phyloP scores from a whole-genome alignment of 441 rosid genomes.

The Adansonia gregorii region DNA sequence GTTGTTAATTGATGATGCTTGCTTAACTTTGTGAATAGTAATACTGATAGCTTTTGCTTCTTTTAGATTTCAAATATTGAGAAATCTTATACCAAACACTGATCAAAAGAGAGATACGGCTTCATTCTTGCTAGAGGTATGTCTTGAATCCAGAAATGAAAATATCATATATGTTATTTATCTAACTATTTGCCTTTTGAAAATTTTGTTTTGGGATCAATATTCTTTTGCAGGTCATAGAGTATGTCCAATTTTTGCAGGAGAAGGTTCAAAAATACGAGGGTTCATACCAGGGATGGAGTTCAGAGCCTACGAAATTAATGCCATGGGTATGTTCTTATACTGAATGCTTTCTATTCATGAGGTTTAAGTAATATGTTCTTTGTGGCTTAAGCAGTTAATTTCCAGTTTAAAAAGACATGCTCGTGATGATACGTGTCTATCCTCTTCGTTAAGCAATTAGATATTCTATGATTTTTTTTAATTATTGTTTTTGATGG shows the following conservation, averaged over 20 bases:
- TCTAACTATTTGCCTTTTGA: not conserved
- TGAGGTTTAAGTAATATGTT: not conserved
- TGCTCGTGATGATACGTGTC: not conserved
- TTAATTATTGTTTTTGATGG: not conserved
- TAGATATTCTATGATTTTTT: not conserved
- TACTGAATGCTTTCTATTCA: not conserved
- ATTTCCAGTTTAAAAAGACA: not conserved
- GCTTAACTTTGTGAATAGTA: not conserved
- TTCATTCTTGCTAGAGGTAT: conserved; percentile 71
- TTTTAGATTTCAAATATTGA: conserved; percentile 70
- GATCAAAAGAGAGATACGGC: conserved; percentile 76
- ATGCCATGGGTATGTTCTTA: conserved; percentile 61
- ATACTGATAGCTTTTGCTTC: conserved; percentile 17
- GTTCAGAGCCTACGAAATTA: conserved; percentile 65
- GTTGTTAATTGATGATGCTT: not conserved
- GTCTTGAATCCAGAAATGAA: conserved; percentile 17
- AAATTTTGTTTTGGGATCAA: conserved; percentile 24
- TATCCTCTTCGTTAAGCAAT: not conserved
- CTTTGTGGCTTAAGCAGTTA: not conserved
- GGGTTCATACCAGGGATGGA: conserved; percentile 70
- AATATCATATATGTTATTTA: not conserved
- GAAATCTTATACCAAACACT: conserved; percentile 64
- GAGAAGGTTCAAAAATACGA: conserved; percentile 66
- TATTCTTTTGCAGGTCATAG: conserved; percentile 56
- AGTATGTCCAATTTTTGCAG: conserved; percentile 66